These are phyloP conservation scores for Nepenthes mirabilis DNA, from an alignment of 148 eudicot genomes.

Conservation along the genomic window DNA sequence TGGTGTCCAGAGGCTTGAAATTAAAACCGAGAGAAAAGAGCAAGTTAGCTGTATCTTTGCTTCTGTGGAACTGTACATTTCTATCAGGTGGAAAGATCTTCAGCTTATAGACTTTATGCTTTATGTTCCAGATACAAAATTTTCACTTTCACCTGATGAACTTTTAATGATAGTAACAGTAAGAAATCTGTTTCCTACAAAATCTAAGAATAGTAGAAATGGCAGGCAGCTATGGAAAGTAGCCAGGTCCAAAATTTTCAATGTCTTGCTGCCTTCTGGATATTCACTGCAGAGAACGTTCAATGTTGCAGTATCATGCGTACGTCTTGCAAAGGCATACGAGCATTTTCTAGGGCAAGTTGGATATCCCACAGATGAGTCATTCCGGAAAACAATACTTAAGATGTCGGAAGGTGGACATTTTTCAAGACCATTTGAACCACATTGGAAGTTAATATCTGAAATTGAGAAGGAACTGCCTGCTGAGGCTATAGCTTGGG, in stretches of 20 bases:
- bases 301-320: conserved; percentile 39
- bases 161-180: conserved; percentile 28
- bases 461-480: conserved; percentile 65
- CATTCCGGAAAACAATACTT: conserved; percentile 18
- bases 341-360: conserved; percentile 37
- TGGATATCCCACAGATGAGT: conserved; percentile 42
- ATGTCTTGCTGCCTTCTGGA: conserved; percentile 27
- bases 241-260: conserved; percentile 44
- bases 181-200: conserved; percentile 18
- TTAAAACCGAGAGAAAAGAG: conserved; percentile 37
- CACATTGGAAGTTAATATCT: conserved; percentile 40
- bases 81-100: conserved; percentile 37
- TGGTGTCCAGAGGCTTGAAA: conserved; percentile 30
- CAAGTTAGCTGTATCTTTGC: conserved; percentile 26
- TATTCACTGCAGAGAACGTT: conserved; percentile 30
- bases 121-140: conserved; percentile 34
- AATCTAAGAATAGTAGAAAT: conserved; percentile 32
- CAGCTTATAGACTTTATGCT: conserved; percentile 31
- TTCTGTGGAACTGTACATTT: conserved; percentile 28
- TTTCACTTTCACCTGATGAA: conserved; percentile 51
- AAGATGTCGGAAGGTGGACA: conserved; percentile 21
- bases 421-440: conserved; percentile 25
- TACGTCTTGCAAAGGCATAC: conserved; percentile 48
- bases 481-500: conserved; percentile 55
- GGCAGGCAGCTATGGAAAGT: conserved; percentile 77